phyloP scores from a whole-genome alignment of 2,329 filamentous ascomycete genomes.

The Penicillium corylophilum region DNA sequence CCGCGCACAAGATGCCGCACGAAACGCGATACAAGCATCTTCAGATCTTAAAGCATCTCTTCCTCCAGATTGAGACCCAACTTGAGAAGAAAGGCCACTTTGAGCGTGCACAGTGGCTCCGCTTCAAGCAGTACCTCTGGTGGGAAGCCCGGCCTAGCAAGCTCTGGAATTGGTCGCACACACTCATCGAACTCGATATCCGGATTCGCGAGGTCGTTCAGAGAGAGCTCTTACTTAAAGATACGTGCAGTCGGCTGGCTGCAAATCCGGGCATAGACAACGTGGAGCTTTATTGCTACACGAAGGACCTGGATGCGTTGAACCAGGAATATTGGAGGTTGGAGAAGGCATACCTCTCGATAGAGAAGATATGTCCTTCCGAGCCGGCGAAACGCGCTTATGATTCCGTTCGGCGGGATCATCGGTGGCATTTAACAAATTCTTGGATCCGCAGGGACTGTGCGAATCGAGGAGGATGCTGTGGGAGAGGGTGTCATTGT shows the following conservation, averaged over 20 bases:
- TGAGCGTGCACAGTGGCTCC: too few relatives aligned
- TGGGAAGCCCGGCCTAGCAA: too few relatives aligned
- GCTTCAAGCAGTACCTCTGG: too few relatives aligned
- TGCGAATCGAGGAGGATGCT: not conserved
- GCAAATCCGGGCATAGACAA: not conserved
- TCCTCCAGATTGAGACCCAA: too few relatives aligned
- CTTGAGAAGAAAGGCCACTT: too few relatives aligned
- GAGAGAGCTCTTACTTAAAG: too few relatives aligned
- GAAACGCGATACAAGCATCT: not conserved
- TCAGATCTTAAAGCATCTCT: too few relatives aligned
- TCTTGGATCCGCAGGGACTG: not conserved
- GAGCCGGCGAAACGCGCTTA: not conserved
- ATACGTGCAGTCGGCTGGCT: too few relatives aligned
- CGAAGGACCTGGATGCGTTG: not conserved
- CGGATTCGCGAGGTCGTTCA: too few relatives aligned
- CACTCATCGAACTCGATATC: too few relatives aligned
- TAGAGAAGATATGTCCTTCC: not conserved
- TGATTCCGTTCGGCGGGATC: not conserved
- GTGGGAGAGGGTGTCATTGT: not conserved
- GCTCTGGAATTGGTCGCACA: too few relatives aligned
- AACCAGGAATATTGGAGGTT: not conserved
- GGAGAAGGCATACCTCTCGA: not conserved
- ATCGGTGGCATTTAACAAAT: not conserved
- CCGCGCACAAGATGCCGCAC: not conserved
- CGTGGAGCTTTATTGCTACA: not conserved